These are phyloP conservation scores for Peribolospora baueri DNA, from an alignment of 768 basidiomycete species.

Conservation along the genomic window DNA sequence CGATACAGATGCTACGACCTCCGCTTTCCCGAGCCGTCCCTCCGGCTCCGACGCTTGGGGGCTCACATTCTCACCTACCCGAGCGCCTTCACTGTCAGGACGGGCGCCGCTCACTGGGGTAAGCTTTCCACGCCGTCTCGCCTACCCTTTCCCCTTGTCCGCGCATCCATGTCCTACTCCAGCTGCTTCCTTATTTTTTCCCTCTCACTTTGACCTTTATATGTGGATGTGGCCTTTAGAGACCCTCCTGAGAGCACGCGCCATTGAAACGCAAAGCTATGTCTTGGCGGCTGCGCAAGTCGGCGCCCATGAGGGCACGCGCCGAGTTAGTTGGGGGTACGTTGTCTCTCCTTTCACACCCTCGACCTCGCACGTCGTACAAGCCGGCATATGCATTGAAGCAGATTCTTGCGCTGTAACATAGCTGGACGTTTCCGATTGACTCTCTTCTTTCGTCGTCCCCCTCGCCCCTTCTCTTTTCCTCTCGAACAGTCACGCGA, in stretches of 20 bases:
- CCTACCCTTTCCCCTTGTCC: too few relatives aligned
- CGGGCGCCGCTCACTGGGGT: conserved; percentile 15
- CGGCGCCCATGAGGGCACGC: not conserved
- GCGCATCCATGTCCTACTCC: too few relatives aligned
- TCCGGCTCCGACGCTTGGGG: conserved; percentile 6
- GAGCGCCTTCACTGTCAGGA: conserved; percentile 9
- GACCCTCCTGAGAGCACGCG: conserved; percentile 11
- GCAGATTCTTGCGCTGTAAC: too few relatives aligned
- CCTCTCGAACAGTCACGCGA: conserved; percentile 7
- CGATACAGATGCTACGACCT: conserved; percentile 13
- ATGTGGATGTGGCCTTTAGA: not conserved
- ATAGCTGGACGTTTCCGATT: too few relatives aligned
- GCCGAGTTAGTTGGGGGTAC: too few relatives aligned
- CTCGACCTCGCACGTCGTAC: too few relatives aligned
- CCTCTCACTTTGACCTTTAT: not conserved
- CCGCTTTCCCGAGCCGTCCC: conserved; percentile 10
- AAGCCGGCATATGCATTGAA: too few relatives aligned
- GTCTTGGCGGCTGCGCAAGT: conserved; percentile 14
- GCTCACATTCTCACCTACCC: conserved; percentile 13
- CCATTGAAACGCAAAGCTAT: conserved; percentile 16
- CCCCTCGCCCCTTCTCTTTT: conserved; percentile 3
- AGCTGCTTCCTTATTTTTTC: not conserved
- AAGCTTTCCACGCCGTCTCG: not conserved
- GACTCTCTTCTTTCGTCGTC: not conserved
- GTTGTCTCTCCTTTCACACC: too few relatives aligned